These are phyloP conservation scores for Metarhizium anisopliae DNA, from an alignment of 2,329 filamentous ascomycete genomes.

Conservation along the genomic window DNA sequence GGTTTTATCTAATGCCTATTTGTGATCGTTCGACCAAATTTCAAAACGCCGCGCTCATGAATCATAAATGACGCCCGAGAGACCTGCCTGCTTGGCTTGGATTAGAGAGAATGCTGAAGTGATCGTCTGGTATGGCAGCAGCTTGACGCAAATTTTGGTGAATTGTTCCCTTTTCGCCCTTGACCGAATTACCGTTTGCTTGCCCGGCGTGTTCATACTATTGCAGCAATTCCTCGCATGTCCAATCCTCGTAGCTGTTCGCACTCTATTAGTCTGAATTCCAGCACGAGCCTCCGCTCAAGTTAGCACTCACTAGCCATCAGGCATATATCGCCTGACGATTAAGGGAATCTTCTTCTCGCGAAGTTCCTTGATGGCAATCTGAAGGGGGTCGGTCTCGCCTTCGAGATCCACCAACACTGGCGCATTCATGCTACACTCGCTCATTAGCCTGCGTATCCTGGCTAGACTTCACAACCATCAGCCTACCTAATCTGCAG, in stretches of 20 bases:
- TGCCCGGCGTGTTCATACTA: conserved; percentile 21
- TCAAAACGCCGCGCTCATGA: conserved; percentile 29
- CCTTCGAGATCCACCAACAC: conserved; percentile 94
- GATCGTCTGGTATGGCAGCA: neutral
- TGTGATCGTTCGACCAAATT: conserved; percentile 13
- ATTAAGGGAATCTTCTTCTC: conserved; percentile 99
- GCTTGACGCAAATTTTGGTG: neutral
- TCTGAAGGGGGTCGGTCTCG: conserved; percentile 94
- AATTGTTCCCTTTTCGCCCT: neutral
- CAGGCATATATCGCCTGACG: conserved; percentile 88
- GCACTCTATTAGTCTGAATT: neutral
- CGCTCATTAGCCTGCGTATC: conserved; percentile 8
- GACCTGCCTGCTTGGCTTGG: conserved; percentile 1
- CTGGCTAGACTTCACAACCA: neutral
- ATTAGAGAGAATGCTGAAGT: neutral
- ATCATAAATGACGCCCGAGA: conserved; percentile 17
- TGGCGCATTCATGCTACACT: conserved; percentile 82
- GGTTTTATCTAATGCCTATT: conserved; percentile 18
- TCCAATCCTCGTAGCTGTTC: conserved; percentile 95
- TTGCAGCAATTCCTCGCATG: conserved; percentile 84
- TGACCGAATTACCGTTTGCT: conserved; percentile 8
- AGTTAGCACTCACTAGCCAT: conserved; percentile 69
- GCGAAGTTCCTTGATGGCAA: conserved; percentile 91
- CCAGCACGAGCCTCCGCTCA: neutral
- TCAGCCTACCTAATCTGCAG: conserved; percentile 81